Conservation (phyloP, 805 yeast genomes). For the Ascoidea tarda region DNA sequence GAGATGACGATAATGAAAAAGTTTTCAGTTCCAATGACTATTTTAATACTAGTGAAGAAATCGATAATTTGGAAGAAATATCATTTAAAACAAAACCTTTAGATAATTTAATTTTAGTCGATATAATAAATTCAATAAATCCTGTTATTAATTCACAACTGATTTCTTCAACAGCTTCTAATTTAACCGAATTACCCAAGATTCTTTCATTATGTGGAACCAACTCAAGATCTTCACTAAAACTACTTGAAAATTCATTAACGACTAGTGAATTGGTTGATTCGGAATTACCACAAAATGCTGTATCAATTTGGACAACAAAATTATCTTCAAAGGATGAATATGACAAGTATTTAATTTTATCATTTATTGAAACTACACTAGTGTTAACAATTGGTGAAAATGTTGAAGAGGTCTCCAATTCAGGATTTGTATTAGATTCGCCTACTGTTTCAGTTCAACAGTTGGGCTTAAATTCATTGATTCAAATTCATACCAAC, state of each 20-base stretch:
- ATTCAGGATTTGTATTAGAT: constrained; percentile 42
- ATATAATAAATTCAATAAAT: constrained; percentile 26
- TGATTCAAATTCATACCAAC: constrained; percentile 59
- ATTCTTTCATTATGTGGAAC: constrained; percentile 29
- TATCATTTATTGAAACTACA: constrained; percentile 54
- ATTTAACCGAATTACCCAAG: constrained; percentile 23
- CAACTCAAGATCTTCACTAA: constrained; percentile 30
- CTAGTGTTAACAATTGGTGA: constrained; percentile 69
- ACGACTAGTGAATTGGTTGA: constrained; percentile 50
- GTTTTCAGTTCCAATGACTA: constrained; percentile 19
- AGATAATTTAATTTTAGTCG: constrained; percentile 47
- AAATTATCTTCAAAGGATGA: constrained; percentile 27
- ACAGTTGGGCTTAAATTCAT: constrained; percentile 46
- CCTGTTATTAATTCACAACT: constrained; percentile 37
- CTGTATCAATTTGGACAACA: constrained; percentile 54
- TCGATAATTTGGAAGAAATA: constrained; percentile 18
- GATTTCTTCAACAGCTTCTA: constrained; percentile 15
- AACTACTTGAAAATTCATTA: constrained; percentile 40
- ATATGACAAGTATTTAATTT: constrained; percentile 48
- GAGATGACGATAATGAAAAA: constrained; percentile 35
- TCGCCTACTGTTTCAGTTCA: constrained; percentile 55
- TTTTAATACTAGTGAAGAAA: constrained; percentile 16
- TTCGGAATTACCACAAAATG: constrained; percentile 57
- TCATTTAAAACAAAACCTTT: constrained; percentile 14
- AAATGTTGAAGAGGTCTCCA: constrained; percentile 59